Evolutionary conservation across 2,329 filamentous ascomycete genomes (phyloP).

Genomic region (Hyphodiscus sp.): DNA sequence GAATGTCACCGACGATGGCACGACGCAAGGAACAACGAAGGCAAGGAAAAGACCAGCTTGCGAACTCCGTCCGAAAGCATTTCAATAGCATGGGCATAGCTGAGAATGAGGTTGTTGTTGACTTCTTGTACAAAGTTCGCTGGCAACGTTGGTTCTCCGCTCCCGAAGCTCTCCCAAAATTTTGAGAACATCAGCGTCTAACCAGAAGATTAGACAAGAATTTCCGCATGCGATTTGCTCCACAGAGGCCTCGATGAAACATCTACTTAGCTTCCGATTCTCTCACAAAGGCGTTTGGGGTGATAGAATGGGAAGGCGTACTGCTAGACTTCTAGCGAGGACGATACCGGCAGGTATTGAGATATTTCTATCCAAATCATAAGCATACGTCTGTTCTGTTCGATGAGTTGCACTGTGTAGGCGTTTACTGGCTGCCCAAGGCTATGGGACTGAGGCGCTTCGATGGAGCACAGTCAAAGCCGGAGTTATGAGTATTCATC

Average conservation of each 20-base stretch:
- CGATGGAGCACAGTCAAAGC: too few species aligned
- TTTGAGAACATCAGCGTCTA: not conserved
- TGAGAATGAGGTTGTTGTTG: conserved; percentile 78
- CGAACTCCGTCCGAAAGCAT: conserved; percentile 68
- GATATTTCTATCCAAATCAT: not conserved
- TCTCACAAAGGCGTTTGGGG: not conserved
- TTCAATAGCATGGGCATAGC: conserved; percentile 75
- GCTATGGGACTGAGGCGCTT: too few species aligned
- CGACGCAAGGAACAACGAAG: conserved; percentile 56
- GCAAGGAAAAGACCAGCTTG: conserved; percentile 67
- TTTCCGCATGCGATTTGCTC: conserved; percentile 34
- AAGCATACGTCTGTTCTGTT: not conserved
- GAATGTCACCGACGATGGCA: conserved; percentile 70
- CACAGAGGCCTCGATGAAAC: conserved; percentile 21
- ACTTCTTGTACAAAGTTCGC: conserved; percentile 32
- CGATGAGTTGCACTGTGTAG: too few species aligned
- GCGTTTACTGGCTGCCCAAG: too few species aligned
- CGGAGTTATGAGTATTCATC: too few species aligned
- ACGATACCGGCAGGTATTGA: conserved; percentile 5
- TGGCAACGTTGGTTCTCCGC: conserved; percentile 25
- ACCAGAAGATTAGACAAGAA: conserved; percentile 30
- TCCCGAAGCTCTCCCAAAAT: not conserved
- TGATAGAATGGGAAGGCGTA: conserved; percentile 1
- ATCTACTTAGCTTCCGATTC: conserved; percentile 3
- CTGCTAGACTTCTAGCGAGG: not conserved